These are phyloP conservation scores for Litchi chinensis DNA, from an alignment of 345 rosid genomes.

Conservation along the genomic window DNA sequence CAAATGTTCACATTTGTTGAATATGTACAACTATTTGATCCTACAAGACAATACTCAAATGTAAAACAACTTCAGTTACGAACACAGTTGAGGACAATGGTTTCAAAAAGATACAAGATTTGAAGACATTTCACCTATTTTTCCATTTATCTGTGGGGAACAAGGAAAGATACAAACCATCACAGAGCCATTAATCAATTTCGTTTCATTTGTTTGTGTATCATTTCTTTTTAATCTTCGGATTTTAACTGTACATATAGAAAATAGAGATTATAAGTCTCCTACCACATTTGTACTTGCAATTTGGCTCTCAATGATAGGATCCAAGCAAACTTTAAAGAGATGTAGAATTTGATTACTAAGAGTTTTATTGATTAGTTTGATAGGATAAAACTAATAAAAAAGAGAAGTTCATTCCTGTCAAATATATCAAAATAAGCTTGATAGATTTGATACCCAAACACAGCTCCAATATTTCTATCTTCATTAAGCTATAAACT, in stretches of 20 bases:
- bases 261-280: neutral
- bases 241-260: neutral
- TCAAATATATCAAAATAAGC: too few relatives aligned
- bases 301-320: neutral
- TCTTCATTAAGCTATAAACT: too few relatives aligned
- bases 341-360: neutral
- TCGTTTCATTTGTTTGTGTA: neutral
- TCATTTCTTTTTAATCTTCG: neutral
- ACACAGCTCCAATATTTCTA: too few relatives aligned
- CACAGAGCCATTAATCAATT: neutral
- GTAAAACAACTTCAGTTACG: too few relatives aligned
- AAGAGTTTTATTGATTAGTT: neutral
- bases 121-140: neutral
- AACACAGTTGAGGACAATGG: too few relatives aligned
- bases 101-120: neutral
- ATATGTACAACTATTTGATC: too few relatives aligned
- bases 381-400: neutral
- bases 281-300: neutral
- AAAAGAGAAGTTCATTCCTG: too few relatives aligned
- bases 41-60: too few relatives aligned
- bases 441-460: too few relatives aligned
- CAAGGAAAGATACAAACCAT: neutral
- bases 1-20: too few relatives aligned
- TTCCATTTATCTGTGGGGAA: neutral
- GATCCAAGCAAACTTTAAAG: neutral